Evolutionary conservation across 768 basidiomycete species (phyloP).

Genomic region (Mycena indigotica): DNA sequence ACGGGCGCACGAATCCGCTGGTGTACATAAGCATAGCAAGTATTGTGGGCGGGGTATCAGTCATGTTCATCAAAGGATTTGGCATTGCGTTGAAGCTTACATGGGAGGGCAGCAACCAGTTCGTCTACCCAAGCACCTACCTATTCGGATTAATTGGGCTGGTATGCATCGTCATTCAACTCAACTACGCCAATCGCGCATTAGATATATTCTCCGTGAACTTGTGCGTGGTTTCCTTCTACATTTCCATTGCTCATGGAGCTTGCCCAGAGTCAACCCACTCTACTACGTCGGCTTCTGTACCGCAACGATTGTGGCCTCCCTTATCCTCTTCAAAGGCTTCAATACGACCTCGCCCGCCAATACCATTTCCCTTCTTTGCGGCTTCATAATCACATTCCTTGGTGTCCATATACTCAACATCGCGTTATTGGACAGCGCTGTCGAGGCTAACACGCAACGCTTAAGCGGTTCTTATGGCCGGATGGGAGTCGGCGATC

Average conservation of each 20-base stretch:
- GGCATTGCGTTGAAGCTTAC: constrained; percentile 96
- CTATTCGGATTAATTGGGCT: constrained; percentile 82
- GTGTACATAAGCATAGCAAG: constrained; percentile 98
- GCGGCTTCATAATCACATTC: constrained; percentile 34
- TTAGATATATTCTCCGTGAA: constrained; percentile 96
- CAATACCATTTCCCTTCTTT: constrained; percentile 76
- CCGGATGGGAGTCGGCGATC: too few relatives aligned
- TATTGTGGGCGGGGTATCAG: constrained; percentile 87
- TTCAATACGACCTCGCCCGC: constrained; percentile 85
- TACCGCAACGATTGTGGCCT: constrained; percentile 88
- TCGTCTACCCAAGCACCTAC: constrained; percentile 93
- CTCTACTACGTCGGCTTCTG: constrained; percentile 98
- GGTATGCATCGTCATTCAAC: constrained; percentile 87
- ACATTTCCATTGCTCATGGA: background rate
- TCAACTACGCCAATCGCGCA: constrained; percentile 98
- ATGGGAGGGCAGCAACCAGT: constrained; percentile 89
- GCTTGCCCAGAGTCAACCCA: constrained; percentile 77
- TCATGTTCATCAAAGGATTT: constrained; percentile 99
- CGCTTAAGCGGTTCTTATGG: too few relatives aligned
- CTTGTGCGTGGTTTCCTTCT: constrained; percentile 64
- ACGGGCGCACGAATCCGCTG: constrained; percentile 85
- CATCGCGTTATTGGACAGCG: constrained; percentile 13
- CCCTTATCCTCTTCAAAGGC: constrained; percentile 95
- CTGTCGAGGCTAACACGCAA: background rate
- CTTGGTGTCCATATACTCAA: constrained; percentile 24